Percentiles rank a stretch among this genome's conserved stretches.
Evolutionary conservation across 2,329 filamentous ascomycete genomes (phyloP).

Genomic region (Scorias spongiosa): DNA sequence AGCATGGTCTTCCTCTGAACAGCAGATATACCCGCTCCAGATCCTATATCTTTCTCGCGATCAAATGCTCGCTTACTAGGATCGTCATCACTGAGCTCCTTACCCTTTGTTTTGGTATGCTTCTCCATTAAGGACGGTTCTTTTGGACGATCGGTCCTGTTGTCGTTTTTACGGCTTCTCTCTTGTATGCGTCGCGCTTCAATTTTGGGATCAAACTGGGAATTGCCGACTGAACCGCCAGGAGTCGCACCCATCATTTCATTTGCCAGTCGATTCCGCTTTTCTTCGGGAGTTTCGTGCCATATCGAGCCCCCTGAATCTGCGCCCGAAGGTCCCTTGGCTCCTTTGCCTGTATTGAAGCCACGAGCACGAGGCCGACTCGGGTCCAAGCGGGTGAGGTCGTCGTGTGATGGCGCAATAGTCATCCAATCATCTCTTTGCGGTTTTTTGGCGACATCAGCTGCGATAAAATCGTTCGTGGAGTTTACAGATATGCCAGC

Average conservation of each 20-base stretch:
- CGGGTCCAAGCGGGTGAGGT: constrained; percentile 54
- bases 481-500: constrained; percentile 22
- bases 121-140: constrained; percentile 32
- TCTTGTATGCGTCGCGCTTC: constrained; percentile 24
- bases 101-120: constrained; percentile 29
- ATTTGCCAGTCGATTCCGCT: constrained; percentile 63
- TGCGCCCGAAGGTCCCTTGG: constrained; percentile 28
- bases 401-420: constrained; percentile 34
- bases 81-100: constrained; percentile 64
- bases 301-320: constrained; percentile 46
- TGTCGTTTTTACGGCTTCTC: constrained; percentile 29
- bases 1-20: background rate
- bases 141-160: constrained; percentile 8
- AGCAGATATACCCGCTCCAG: background rate
- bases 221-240: constrained; percentile 20
- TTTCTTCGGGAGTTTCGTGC: constrained; percentile 86
- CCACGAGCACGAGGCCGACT: constrained; percentile 69
- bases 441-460: constrained; percentile 16
- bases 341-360: constrained; percentile 58
- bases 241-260: constrained; percentile 60
- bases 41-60: constrained; percentile 77
- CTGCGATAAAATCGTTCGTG: background rate
- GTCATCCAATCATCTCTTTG: constrained; percentile 58
- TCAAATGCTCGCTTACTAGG: constrained; percentile 82
- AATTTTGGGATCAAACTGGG: constrained; percentile 15